A percentile compares a stretch with the other conserved stretches of the same genome.
phyloP scores from a whole-genome alignment of 371 early-diverging fungal species.

The Mortierella sp. region DNA sequence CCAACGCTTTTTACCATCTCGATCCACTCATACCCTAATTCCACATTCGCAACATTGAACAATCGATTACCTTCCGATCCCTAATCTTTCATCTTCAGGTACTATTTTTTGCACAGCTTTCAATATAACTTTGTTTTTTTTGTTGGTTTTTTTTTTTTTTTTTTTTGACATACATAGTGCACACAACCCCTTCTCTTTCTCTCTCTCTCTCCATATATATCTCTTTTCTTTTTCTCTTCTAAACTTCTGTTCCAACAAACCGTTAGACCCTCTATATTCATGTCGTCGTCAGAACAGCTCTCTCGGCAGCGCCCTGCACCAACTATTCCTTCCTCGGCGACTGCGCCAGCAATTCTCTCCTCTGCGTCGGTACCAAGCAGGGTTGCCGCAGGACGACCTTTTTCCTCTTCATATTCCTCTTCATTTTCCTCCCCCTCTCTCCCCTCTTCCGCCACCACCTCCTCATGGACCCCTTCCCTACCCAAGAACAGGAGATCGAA shows the following conservation, averaged over 20 bases:
- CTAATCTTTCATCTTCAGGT: neutral
- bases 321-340: neutral
- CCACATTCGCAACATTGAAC: neutral
- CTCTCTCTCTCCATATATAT: neutral
- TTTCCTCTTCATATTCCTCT: neutral
- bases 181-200: neutral
- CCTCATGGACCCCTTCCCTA: neutral
- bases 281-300: slow-evolving; percentile 1
- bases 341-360: neutral
- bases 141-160: no score
- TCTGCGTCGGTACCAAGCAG: neutral
- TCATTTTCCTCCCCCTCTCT: neutral
- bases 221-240: neutral
- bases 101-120: slow-evolving; percentile 12
- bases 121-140: slow-evolving; percentile 5
- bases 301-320: neutral
- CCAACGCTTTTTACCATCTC: neutral
- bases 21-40: neutral
- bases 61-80: neutral
- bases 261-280: neutral
- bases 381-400: neutral
- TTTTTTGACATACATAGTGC: no score
- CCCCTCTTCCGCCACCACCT: neutral
- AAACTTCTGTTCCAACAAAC: neutral
- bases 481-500: neutral